phyloP scores from a whole-genome alignment of 345 rosid species.

The Isatis tinctoria region DNA sequence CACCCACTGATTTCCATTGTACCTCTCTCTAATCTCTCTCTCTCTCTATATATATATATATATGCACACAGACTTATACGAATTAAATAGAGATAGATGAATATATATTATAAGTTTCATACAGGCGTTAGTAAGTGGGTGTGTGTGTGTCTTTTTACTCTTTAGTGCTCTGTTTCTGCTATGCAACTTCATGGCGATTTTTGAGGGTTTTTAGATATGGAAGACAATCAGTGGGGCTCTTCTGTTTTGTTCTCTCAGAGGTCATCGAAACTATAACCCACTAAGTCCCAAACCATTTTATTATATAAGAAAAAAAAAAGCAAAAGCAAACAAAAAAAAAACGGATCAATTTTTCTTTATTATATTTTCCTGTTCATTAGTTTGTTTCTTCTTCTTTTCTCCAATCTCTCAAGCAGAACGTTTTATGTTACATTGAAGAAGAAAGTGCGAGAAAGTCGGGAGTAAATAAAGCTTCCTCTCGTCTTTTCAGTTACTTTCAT shows the following conservation, averaged over 20 bases:
- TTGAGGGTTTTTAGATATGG: conserved; percentile 25
- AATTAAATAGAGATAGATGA: background rate
- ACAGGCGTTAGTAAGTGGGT: background rate
- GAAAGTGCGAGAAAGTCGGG: conserved; percentile 36
- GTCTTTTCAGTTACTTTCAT: conserved; percentile 30
- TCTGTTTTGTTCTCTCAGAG: conserved; percentile 13
- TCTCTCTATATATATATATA: background rate
- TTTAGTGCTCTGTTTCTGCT: conserved; percentile 22
- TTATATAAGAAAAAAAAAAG: background rate
- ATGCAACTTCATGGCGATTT: conserved; percentile 32
- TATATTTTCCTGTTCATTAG: background rate
- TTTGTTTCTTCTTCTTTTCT: conserved; percentile 1
- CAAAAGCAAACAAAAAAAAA: conserved; percentile 9
- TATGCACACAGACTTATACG: background rate
- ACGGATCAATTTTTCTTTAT: conserved; percentile 11
- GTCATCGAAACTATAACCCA: conserved; percentile 35
- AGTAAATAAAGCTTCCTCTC: conserved; percentile 12
- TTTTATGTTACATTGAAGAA: conserved; percentile 24
- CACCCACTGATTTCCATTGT: conserved; percentile 33
- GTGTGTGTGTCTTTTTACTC: conserved; percentile 6
- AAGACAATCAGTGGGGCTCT: conserved; percentile 23
- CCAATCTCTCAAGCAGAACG: conserved; percentile 9
- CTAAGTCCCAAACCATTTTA: background rate
- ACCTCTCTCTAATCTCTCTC: background rate
- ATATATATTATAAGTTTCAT: background rate